A percentile compares a stretch with the other conserved stretches of the same genome.
Evolutionary conservation across 2,329 filamentous ascomycete genomes (phyloP).

Genomic region (Bipolaris bicolor): DNA sequence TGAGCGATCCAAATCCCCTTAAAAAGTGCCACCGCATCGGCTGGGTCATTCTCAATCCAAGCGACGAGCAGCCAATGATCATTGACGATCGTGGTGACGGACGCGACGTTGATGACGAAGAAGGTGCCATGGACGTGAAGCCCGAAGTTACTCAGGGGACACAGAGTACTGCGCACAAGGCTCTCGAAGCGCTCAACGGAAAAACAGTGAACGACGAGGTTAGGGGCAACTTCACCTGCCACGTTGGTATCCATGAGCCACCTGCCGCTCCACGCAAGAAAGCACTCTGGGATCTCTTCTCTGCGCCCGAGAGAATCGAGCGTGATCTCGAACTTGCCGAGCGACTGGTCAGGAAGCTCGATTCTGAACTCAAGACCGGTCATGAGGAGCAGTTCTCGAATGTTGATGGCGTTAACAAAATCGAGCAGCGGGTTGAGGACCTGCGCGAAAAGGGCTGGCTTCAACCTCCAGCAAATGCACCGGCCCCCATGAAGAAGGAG

Average conservation of each 20-base stretch:
- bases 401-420: conserved; percentile 73
- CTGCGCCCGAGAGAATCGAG: conserved; percentile 88
- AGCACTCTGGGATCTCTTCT: conserved; percentile 95
- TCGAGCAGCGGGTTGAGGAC: conserved; percentile 86
- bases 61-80: conserved; percentile 65
- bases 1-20: conserved; percentile 94
- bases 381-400: conserved; percentile 53
- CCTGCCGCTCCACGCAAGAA: conserved; percentile 88
- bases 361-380: conserved; percentile 78
- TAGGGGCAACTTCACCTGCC: conserved; percentile 94
- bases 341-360: conserved; percentile 81
- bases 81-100: conserved; percentile 74
- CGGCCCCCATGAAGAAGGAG: conserved; percentile 64
- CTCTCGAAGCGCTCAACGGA: conserved; percentile 91
- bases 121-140: conserved; percentile 63
- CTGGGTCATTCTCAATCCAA: conserved; percentile 94
- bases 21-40: conserved; percentile 98
- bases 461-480: conserved; percentile 65
- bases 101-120: conserved; percentile 69
- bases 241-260: conserved; percentile 94
- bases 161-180: conserved; percentile 74
- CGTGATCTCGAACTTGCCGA: conserved; percentile 85
- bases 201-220: conserved; percentile 96
- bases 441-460: conserved; percentile 77
- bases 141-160: conserved; percentile 48